Percentiles rank a stretch among this genome's conserved stretches.
phyloP scores from a whole-genome alignment of 2,329 filamentous ascomycete genomes.

The Cladosporium austrohemisphaericum region DNA sequence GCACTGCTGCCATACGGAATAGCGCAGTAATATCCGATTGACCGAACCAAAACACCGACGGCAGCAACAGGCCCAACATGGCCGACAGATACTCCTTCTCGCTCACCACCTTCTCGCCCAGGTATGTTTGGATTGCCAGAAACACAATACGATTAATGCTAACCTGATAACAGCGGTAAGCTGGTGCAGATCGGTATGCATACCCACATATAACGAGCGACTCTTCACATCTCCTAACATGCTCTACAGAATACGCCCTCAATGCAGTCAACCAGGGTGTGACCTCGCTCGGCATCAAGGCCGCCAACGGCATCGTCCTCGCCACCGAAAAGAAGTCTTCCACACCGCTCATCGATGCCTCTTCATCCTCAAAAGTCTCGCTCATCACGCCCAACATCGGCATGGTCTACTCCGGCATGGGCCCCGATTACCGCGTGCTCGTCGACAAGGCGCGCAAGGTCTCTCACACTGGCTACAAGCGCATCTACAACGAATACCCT shows the following conservation, averaged over 20 bases:
- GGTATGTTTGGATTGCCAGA: conserved; percentile 56
- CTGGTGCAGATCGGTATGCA: conserved; percentile 89
- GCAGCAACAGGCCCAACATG: conserved; percentile 56
- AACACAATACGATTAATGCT: conserved; percentile 34
- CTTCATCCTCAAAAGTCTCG: conserved; percentile 94
- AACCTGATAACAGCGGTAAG: conserved; percentile 71
- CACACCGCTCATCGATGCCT: conserved; percentile 90
- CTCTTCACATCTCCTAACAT: conserved; percentile 16
- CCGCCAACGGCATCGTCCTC: conserved; percentile 97
- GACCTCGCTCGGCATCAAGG: conserved; percentile 97
- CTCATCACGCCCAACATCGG: conserved; percentile 98
- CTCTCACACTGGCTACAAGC: conserved; percentile 97
- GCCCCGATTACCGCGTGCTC: conserved; percentile 93
- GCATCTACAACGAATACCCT: conserved; percentile 99
- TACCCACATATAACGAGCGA: background rate
- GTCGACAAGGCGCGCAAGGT: conserved; percentile 98
- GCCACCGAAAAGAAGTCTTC: conserved; percentile 99
- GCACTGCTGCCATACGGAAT: background rate
- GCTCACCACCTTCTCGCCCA: conserved; percentile 98
- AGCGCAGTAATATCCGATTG: background rate
- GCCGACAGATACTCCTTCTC: conserved; percentile 99
- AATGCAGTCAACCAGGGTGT: conserved; percentile 99
- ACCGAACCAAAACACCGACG: background rate
- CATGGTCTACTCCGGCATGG: conserved; percentile 99
- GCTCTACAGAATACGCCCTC: conserved; percentile 81